These are phyloP conservation scores for Lactuca sativa DNA, from an alignment of 129 eudicot genomes.

Conservation along the genomic window DNA sequence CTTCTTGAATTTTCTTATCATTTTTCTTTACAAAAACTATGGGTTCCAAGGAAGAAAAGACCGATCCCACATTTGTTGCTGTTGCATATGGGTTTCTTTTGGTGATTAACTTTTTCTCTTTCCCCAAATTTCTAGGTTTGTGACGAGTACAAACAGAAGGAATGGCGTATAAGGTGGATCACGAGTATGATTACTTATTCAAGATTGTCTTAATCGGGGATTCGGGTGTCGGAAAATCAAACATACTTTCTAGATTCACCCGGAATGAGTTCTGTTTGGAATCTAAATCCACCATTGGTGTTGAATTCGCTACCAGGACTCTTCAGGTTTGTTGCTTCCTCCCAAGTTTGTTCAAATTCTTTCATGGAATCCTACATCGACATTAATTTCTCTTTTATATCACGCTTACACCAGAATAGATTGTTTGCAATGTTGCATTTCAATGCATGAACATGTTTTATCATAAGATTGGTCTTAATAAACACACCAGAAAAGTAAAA, in stretches of 20 bases:
- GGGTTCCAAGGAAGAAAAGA: neutral
- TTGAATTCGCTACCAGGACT: conserved; percentile 89
- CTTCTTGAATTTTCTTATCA: neutral
- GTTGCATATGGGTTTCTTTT: neutral
- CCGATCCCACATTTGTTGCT: neutral
- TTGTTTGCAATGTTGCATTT: neutral
- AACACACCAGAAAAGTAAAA: neutral
- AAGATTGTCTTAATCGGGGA: conserved; percentile 87
- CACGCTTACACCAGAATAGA: neutral
- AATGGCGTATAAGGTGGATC: conserved; percentile 96
- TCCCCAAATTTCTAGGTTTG: conserved; percentile 24
- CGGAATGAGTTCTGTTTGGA: conserved; percentile 88
- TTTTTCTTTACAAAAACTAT: neutral
- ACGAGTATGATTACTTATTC: conserved; percentile 82
- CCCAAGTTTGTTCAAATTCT: neutral
- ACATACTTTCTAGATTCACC: conserved; percentile 85
- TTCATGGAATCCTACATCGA: neutral
- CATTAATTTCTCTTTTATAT: neutral
- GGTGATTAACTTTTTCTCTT: conserved; percentile 6
- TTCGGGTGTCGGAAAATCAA: conserved; percentile 95
- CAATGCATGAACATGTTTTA: no score
- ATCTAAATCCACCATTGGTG: conserved; percentile 94
- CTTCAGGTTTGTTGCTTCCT: conserved; percentile 55
- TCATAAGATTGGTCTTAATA: neutral
- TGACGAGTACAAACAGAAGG: conserved; percentile 23